Evolutionary conservation across 192 early-diverging fungal species (phyloP), one percentile per base, ranked within the genome.

Genomic region (Umbelopsis sp.): DNA sequence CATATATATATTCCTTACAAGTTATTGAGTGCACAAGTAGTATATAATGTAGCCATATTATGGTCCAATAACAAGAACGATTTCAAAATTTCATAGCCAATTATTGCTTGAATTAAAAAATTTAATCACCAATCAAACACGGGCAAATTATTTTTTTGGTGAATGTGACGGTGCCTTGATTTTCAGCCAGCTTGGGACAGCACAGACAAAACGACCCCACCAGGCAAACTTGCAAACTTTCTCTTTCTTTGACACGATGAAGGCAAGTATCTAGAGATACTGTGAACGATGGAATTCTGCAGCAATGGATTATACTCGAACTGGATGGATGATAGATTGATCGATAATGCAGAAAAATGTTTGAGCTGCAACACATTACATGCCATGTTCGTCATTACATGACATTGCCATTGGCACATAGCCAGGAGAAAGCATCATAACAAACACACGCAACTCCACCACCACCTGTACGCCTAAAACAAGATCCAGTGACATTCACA

Each of bases 121-220:
- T 49, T 11, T 3, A 17, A 20, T 20, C 24, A 16, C 56, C 56
- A 62, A 43, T 87, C 20, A 85, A 90, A 78, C 94, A 93, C 76
- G 45, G 20, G 7, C 69, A 32, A 78, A 77, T 22, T 34, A 32
- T n/a, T 62, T 62, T 21, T 49, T 49, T 7, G 47, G n/a, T 6
- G 20, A 41, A 11, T 53, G 52, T 62, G 56, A 62, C 56, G 29
- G 56, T 62, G 52, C 52, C 38, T 53, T 26, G 26, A 53, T 22
- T 53, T 53, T 53, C 52, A 53, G 52, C 26, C 52, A 53, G 52
- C 26, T 14, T n/a, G 24, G 12, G 52, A 22, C 24, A 53, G 52
- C 52, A 53, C 24, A 22, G 52, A 53, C 52, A 53, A 53, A 53
- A 53, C 52, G 52, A 22, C 22, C 52, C 22, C 4, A 0, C 52